These are phyloP conservation scores for Carpinus fangiana DNA, from an alignment of 306 rosid species.

Conservation along the genomic window DNA sequence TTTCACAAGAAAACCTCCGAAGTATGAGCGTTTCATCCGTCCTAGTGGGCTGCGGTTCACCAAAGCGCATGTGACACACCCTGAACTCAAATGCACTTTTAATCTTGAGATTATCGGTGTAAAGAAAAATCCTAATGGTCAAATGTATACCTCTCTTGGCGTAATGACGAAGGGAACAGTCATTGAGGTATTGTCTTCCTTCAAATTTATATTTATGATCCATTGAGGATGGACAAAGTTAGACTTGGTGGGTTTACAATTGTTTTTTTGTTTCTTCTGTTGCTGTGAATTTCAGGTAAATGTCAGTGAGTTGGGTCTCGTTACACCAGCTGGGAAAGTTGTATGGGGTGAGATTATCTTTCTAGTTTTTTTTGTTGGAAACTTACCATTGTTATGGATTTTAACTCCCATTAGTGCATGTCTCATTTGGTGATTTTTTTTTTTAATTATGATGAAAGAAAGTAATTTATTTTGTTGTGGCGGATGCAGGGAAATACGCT, in stretches of 20 bases:
- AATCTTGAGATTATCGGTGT: conserved; percentile 86
- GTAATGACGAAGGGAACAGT: conserved; percentile 92
- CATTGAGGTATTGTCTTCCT: conserved; percentile 60
- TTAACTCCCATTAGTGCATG: conserved; percentile 1
- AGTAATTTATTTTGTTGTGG: neutral
- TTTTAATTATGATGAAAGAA: neutral
- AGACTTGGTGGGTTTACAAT: neutral
- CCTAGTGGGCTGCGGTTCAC: conserved; percentile 87
- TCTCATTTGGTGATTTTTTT: conserved; percentile 1
- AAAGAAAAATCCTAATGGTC: conserved; percentile 94
- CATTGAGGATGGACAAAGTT: neutral
- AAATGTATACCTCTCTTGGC: conserved; percentile 87
- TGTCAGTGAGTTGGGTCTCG: conserved; percentile 92
- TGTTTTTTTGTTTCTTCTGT: neutral
- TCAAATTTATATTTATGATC: neutral
- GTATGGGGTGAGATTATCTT: conserved; percentile 77
- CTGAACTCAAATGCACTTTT: conserved; percentile 91
- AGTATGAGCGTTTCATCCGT: conserved; percentile 88
- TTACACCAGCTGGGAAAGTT: conserved; percentile 94
- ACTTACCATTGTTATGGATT: neutral
- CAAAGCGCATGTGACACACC: conserved; percentile 95
- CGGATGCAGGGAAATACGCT: conserved; percentile 79
- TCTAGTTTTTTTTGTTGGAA: neutral
- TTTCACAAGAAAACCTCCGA: conserved; percentile 94
- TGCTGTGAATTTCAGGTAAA: conserved; percentile 63